Conservation (phyloP, 495 filamentous ascomycete species). For the Talaromyces nanjingensis region DNA sequence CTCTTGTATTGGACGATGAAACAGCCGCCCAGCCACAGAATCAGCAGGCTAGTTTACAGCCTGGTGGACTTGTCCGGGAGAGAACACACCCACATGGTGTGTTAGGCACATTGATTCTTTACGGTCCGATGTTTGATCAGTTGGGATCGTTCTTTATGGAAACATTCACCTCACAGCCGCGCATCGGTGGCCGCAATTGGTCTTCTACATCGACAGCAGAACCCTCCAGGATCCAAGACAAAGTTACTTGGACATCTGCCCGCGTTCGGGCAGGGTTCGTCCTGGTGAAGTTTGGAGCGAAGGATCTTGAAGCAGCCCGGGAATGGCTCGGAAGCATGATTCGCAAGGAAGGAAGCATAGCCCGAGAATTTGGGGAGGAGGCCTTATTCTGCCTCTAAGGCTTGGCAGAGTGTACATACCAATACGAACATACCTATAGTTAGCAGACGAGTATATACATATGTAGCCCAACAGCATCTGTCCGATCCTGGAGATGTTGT, state of each 20-base stretch:
- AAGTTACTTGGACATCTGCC: constrained; percentile 80
- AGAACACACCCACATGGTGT: constrained; percentile 47
- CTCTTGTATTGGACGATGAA: constrained; percentile 62
- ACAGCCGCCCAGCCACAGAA: constrained; percentile 12
- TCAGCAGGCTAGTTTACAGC: constrained; percentile 16
- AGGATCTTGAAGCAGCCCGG: constrained; percentile 54
- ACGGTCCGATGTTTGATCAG: constrained; percentile 60
- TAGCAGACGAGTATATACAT: not conserved
- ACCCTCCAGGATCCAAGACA: constrained; percentile 46
- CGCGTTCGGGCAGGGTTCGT: constrained; percentile 70
- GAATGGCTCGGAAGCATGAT: constrained; percentile 54
- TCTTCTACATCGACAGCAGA: constrained; percentile 32
- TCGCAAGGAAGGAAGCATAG: constrained; percentile 49
- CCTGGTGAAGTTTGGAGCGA: constrained; percentile 76
- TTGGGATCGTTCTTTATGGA: constrained; percentile 64
- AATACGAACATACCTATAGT: not conserved
- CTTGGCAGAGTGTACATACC: not conserved
- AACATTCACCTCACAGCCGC: constrained; percentile 67
- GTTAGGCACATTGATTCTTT: constrained; percentile 76
- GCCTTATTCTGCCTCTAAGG: constrained; percentile 50
- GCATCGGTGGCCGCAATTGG: constrained; percentile 81
- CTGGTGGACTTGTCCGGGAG: constrained; percentile 34
- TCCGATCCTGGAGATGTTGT: too few relatives aligned
- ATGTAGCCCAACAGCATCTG: not conserved
- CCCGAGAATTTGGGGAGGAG: constrained; percentile 55